Evolutionary conservation across 306 rosid genomes (phyloP).

Genomic region (Erythrophleum fordii): DNA sequence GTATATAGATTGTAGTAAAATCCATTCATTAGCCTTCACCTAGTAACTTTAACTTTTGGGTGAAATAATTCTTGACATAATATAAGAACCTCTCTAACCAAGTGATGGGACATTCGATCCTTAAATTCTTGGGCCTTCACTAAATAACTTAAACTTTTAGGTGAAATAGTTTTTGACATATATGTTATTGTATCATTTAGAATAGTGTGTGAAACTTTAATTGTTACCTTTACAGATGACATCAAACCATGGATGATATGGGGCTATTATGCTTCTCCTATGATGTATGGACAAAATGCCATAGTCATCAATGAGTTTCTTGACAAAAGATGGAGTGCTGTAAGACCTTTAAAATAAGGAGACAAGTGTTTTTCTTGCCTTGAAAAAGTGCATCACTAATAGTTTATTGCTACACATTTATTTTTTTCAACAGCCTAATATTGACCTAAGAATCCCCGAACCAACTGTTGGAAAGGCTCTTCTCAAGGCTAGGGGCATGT

Average conservation of each 20-base stretch:
- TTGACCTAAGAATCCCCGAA: slow-evolving; percentile 45
- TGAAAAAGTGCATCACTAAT: slow-evolving; percentile 20
- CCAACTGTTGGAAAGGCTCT: slow-evolving; percentile 73
- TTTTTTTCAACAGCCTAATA: slow-evolving; percentile 48
- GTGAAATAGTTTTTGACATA: background rate
- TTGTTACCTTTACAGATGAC: slow-evolving; percentile 56
- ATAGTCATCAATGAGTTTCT: slow-evolving; percentile 90
- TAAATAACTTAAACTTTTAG: background rate
- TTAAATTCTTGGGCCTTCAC: background rate
- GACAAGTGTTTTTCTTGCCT: background rate
- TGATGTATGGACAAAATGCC: slow-evolving; percentile 97
- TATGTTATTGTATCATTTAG: no score
- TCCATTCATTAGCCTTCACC: background rate
- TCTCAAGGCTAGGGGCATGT: slow-evolving; percentile 69
- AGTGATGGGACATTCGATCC: background rate
- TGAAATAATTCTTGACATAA: background rate
- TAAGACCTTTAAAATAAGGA: slow-evolving; percentile 42
- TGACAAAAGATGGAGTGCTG: slow-evolving; percentile 85
- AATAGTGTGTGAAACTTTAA: slow-evolving; percentile 26
- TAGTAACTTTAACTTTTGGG: background rate
- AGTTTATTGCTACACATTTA: slow-evolving; percentile 23
- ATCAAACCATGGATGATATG: slow-evolving; percentile 86
- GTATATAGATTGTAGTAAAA: no score
- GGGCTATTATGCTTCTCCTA: slow-evolving; percentile 91
- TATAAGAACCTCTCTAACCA: background rate